Evolutionary conservation across 179 eudicot species (phyloP).

Genomic region (Vitellaria paradoxa): DNA sequence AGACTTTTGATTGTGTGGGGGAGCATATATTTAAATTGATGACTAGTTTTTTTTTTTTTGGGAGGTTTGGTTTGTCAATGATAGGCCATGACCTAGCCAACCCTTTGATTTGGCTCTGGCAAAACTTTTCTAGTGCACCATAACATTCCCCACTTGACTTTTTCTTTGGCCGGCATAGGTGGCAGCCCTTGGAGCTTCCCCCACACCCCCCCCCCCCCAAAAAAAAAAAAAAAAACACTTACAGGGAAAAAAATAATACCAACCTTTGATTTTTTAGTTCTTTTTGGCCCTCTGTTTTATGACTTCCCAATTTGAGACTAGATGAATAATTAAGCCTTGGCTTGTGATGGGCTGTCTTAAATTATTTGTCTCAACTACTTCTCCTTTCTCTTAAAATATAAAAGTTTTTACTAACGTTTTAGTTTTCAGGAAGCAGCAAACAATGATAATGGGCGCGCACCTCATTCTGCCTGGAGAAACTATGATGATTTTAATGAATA

Average conservation of each 20-base stretch:
- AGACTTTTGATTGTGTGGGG: conserved; percentile 5
- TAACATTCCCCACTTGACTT: no score
- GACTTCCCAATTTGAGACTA: not conserved
- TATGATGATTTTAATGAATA: conserved; percentile 98
- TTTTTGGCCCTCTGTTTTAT: not conserved
- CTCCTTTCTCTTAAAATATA: not conserved
- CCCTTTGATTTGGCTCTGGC: no score
- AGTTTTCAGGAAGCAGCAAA: conserved; percentile 73
- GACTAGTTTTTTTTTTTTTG: not conserved
- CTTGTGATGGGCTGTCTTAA: not conserved
- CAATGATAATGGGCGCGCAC: conserved; percentile 90
- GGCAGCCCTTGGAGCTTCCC: no score
- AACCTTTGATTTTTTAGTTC: no score
- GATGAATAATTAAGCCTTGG: not conserved
- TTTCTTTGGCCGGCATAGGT: no score
- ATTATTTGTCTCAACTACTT: not conserved
- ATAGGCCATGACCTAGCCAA: no score
- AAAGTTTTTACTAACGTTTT: not conserved
- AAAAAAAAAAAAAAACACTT: no score
- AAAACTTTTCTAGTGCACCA: no score
- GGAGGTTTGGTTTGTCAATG: not conserved
- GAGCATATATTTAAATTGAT: not conserved
- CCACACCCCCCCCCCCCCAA: no score
- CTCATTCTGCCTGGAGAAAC: conserved; percentile 99
- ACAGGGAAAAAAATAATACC: no score